A percentile compares a stretch with the other conserved stretches of the same genome.
Conservation (phyloP, 331 rosid genomes). For the Phaseolus coccineus region DNA sequence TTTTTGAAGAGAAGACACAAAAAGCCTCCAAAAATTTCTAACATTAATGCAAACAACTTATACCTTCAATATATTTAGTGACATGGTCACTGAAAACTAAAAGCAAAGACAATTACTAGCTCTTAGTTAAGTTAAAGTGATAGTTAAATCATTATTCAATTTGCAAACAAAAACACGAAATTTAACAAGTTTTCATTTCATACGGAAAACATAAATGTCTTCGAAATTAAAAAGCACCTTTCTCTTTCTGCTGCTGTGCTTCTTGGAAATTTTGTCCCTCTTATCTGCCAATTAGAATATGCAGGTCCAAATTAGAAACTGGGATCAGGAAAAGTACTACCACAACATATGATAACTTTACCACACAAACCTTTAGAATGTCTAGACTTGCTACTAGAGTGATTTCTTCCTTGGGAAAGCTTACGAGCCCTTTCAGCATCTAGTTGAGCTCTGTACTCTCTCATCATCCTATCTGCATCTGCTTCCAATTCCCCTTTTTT, state of each 20-base stretch:
- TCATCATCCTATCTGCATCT: conserved; percentile 93
- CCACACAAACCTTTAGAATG: conserved; percentile 70
- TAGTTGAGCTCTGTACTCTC: conserved; percentile 97
- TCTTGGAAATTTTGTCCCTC: conserved; percentile 83
- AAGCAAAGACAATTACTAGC: conserved; percentile 25
- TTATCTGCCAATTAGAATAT: conserved; percentile 64
- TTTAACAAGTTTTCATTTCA: conserved; percentile 34
- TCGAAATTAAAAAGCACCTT: conserved; percentile 66
- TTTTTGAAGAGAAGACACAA: conserved; percentile 16
- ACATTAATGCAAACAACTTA: conserved; percentile 29
- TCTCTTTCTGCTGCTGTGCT: conserved; percentile 87
- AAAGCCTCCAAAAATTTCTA: not conserved
- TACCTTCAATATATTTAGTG: not conserved
- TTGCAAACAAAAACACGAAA: not conserved
- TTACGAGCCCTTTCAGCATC: conserved; percentile 95
- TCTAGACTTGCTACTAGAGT: conserved; percentile 73
- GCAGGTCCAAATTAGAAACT: conserved; percentile 35
- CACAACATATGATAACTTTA: conserved; percentile 37
- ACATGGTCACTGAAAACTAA: conserved; percentile 31
- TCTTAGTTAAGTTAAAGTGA: conserved; percentile 24
- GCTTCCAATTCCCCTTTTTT: conserved; percentile 93
- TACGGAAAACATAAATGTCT: conserved; percentile 20
- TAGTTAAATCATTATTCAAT: not conserved
- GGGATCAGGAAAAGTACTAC: conserved; percentile 10
- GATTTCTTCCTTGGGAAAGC: conserved; percentile 92